Percentiles rank a stretch among this genome's conserved stretches.
Conservation (phyloP, 164 flowering plant species). For the Umbellularia californica region DNA sequence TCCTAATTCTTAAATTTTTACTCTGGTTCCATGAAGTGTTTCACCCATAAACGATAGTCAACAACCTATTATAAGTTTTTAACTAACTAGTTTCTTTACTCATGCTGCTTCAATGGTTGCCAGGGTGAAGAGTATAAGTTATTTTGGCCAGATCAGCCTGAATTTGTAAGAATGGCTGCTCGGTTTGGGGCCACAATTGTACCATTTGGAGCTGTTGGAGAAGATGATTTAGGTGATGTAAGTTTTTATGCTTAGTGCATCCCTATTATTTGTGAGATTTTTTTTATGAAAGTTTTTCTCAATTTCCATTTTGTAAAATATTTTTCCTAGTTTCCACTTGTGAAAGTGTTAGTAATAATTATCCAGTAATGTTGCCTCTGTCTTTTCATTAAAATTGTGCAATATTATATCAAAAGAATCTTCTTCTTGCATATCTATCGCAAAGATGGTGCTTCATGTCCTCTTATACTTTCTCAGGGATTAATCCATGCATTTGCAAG, state of each 20-base stretch:
- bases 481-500: too few species aligned
- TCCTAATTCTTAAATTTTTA: too few species aligned
- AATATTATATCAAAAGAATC: too few species aligned
- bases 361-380: too few species aligned
- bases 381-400: too few species aligned
- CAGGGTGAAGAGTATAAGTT: slow-evolving; percentile 85
- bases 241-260: slow-evolving; percentile 13
- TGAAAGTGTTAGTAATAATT: too few species aligned
- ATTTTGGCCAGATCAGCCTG: slow-evolving; percentile 84
- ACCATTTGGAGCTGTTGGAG: slow-evolving; percentile 89
- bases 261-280: not conserved
- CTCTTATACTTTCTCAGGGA: too few species aligned
- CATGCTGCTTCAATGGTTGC: slow-evolving; percentile 2
- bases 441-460: too few species aligned
- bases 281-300: not conserved
- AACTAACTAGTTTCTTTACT: not conserved
- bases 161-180: slow-evolving; percentile 95
- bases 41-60: too few species aligned
- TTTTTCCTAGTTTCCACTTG: too few species aligned
- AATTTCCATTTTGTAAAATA: not conserved
- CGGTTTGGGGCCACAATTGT: slow-evolving; percentile 82
- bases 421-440: too few species aligned
- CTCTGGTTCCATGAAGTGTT: too few species aligned
- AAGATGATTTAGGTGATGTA: slow-evolving; percentile 74
- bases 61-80: not conserved